These are phyloP conservation scores for Chrysochromulina parva DNA, from an alignment of 78 protist genomes.

Conservation along the genomic window DNA sequence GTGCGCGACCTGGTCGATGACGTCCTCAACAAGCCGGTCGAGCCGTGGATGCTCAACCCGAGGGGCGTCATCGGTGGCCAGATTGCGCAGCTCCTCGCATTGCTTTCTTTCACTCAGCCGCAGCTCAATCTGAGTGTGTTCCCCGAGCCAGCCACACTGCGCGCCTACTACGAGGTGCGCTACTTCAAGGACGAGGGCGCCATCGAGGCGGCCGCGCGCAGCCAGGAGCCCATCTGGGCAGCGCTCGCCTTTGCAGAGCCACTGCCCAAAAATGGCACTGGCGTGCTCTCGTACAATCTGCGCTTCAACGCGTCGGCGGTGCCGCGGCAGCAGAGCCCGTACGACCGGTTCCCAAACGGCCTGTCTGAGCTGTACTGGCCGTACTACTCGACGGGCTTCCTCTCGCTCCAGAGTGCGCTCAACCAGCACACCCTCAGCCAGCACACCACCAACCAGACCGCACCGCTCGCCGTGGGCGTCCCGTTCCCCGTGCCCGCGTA, in stretches of 20 bases:
- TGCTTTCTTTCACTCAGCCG: neutral
- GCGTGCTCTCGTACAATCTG: neutral
- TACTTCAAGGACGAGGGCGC: neutral
- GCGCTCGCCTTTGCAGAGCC: no score
- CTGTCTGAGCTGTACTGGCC: neutral
- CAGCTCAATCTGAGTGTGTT: no score
- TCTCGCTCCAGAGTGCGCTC: constrained; percentile 1
- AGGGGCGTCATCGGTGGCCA: no score
- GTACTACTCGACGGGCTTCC: constrained; percentile 3
- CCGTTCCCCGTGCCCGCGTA: constrained; percentile 15
- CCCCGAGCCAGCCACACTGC: neutral
- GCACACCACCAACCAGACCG: neutral
- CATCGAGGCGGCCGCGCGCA: neutral
- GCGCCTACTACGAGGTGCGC: neutral
- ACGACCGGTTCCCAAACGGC: neutral
- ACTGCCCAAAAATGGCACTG: no score
- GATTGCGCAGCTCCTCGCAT: neutral
- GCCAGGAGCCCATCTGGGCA: no score
- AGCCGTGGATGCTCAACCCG: no score
- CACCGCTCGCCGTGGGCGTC: neutral
- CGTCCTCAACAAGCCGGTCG: neutral
- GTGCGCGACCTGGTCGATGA: neutral
- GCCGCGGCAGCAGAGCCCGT: neutral
- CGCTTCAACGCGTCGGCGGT: neutral
- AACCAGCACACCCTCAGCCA: neutral